Conservation (phyloP, 768 basidiomycete genomes). For the Psilocybe tampanensis region DNA sequence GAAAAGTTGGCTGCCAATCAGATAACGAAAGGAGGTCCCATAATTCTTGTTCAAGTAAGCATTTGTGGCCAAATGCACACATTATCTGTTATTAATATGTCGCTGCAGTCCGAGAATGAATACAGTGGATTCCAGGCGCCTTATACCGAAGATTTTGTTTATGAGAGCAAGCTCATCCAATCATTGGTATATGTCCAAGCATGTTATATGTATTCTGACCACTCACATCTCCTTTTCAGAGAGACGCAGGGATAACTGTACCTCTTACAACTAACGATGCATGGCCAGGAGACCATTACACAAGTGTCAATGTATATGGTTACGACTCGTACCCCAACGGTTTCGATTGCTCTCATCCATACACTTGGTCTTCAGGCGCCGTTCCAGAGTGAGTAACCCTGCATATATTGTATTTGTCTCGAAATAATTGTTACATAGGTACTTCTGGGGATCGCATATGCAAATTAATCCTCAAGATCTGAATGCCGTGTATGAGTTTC, state of each 20-base stretch:
- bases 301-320: slow-evolving; percentile 52
- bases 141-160: slow-evolving; percentile 41
- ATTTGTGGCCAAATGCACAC: neutral
- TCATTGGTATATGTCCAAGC: slow-evolving; percentile 27
- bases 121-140: slow-evolving; percentile 45
- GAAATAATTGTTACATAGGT: slow-evolving; percentile 22
- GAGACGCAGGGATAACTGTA: slow-evolving; percentile 44
- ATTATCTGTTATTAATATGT: neutral
- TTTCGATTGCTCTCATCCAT: slow-evolving; percentile 54
- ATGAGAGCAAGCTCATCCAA: slow-evolving; percentile 36
- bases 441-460: slow-evolving; percentile 41
- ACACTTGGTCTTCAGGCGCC: slow-evolving; percentile 44
- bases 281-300: slow-evolving; percentile 46
- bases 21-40: slow-evolving; percentile 61
- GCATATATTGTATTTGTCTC: neutral
- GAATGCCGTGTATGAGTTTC: slow-evolving; percentile 47
- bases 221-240: slow-evolving; percentile 26
- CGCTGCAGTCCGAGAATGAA: slow-evolving; percentile 52
- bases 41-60: slow-evolving; percentile 43
- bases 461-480: slow-evolving; percentile 36
- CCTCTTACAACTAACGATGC: slow-evolving; percentile 52
- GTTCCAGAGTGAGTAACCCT: slow-evolving; percentile 37
- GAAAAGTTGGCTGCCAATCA: slow-evolving; percentile 51
- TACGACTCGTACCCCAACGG: slow-evolving; percentile 55
- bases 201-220: neutral